A percentile compares a stretch with the other conserved stretches of the same genome.
These are phyloP conservation scores for Nemophila menziesii DNA, from an alignment of 257 asterid species.

Conservation along the genomic window DNA sequence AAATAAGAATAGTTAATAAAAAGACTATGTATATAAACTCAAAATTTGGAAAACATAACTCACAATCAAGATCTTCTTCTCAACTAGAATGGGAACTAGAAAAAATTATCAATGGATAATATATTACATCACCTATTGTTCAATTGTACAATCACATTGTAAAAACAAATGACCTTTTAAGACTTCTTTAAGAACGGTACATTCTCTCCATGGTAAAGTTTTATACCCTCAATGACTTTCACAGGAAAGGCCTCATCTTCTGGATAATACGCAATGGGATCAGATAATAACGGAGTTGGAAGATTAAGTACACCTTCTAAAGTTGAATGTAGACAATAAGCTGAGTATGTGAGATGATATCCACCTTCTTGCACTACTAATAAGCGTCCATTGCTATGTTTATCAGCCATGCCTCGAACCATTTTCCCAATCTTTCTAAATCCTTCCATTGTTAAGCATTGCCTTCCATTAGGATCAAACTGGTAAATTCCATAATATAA, in stretches of 20 bases:
- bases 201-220: slow-evolving; percentile 25
- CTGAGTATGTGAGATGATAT: slow-evolving; percentile 81
- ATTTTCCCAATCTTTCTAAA: slow-evolving; percentile 55
- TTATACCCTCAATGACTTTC: slow-evolving; percentile 40
- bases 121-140: background rate
- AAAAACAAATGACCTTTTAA: background rate
- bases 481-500: slow-evolving; percentile 18
- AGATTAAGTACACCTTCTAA: slow-evolving; percentile 75
- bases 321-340: slow-evolving; percentile 77
- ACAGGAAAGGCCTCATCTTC: slow-evolving; percentile 49
- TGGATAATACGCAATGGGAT: slow-evolving; percentile 75
- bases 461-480: slow-evolving; percentile 98
- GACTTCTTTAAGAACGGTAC: slow-evolving; percentile 37
- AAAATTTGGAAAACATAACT: too few relatives aligned
- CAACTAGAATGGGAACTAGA: too few relatives aligned
- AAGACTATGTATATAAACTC: too few relatives aligned
- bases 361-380: slow-evolving; percentile 95
- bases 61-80: too few relatives aligned
- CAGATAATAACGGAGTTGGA: slow-evolving; percentile 44
- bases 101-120: too few relatives aligned
- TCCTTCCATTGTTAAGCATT: slow-evolving; percentile 92
- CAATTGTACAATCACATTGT: too few relatives aligned
- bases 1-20: too few relatives aligned
- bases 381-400: slow-evolving; percentile 46
- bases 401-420: slow-evolving; percentile 42